phyloP scores from a whole-genome alignment of 1,139 yeast genomes.

The Blastobotrys niveus region DNA sequence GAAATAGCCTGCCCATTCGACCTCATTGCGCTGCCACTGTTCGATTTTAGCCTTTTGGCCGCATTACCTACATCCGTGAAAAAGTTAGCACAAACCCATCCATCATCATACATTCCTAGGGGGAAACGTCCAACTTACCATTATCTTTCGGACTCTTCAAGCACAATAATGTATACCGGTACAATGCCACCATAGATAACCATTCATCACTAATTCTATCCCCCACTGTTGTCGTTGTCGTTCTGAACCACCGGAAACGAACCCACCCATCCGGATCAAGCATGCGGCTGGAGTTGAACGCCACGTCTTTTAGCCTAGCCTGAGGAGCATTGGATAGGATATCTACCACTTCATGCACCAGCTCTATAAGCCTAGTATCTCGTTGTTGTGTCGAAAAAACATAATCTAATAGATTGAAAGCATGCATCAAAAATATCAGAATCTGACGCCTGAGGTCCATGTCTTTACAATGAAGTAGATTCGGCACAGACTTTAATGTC shows the following conservation, averaged over 20 bases:
- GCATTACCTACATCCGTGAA: no score
- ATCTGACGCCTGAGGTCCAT: conserved; percentile 3
- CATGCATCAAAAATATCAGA: conserved; percentile 9
- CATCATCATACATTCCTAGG: not conserved
- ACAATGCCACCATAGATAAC: not conserved
- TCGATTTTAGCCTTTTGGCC: no score
- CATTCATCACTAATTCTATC: no score
- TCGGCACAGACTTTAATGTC: not conserved
- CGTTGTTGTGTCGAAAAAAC: not conserved
- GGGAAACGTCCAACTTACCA: not conserved
- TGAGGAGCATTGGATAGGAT: not conserved
- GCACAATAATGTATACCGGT: not conserved
- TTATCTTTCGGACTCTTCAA: not conserved
- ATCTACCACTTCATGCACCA: not conserved
- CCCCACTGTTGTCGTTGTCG: no score
- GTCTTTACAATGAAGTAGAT: conserved; percentile 8
- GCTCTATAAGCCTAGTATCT: not conserved
- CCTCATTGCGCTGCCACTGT: no score
- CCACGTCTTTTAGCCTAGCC: conserved; percentile 4
- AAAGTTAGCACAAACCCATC: no score
- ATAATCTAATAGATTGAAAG: conserved; percentile 1
- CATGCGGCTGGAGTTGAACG: not conserved
- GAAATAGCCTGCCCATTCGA: no score
- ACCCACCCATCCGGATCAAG: not conserved
- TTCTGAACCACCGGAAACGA: not conserved